Conservation (phyloP, 2,329 filamentous ascomycete genomes). For the Fusarium acutatum region DNA sequence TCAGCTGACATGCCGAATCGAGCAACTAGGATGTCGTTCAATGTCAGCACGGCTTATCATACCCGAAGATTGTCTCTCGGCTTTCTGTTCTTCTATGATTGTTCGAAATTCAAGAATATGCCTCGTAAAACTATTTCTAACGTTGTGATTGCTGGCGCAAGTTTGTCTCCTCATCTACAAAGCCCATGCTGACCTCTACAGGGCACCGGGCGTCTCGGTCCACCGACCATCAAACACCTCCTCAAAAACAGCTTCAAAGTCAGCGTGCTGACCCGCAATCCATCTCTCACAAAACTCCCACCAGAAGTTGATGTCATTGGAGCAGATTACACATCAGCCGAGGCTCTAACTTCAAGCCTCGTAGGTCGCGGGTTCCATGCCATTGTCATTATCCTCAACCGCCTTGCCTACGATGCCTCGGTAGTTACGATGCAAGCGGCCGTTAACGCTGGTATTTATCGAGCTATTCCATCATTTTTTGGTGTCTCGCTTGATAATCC, state of each 20-base stretch:
- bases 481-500: neutral
- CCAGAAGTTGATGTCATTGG: neutral
- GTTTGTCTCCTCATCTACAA: accelerated
- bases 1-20: neutral
- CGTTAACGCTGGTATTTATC: neutral
- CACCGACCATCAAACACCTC: neutral
- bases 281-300: neutral
- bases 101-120: neutral
- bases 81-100: accelerated
- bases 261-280: neutral
- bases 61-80: accelerated
- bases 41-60: neutral
- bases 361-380: neutral
- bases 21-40: accelerated
- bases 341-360: neutral
- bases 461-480: constrained; percentile 4
- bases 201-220: constrained; percentile 6
- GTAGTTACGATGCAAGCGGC: neutral
- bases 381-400: constrained; percentile 1
- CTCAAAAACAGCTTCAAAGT: neutral
- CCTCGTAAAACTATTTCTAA: neutral
- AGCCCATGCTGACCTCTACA: accelerated
- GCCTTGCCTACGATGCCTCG: neutral
- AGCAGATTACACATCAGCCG: constrained; percentile 2
- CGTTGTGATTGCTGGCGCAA: neutral